Base-by-base conservation (phyloP, 2,329 filamentous ascomycete species). In the Thielaviopsis punctulata region DNA sequence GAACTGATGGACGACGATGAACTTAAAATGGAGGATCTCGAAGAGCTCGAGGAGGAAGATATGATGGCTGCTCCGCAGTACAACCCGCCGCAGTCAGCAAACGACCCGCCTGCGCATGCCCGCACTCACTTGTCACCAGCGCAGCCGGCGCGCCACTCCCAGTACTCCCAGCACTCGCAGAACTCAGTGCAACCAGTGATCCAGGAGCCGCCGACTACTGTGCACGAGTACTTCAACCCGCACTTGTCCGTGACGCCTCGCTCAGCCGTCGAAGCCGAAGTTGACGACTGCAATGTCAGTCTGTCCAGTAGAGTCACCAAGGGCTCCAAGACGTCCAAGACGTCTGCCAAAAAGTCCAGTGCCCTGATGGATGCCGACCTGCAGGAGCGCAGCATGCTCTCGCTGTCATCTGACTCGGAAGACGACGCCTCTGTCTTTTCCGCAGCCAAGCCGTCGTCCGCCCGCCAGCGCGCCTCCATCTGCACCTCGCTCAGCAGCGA, bases 331-430 rank as follows among this genome's bases (percentile, higher is more conserved):
- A 70, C 70, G 0, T 76, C 74, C 0, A 72, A 66, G 54, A 68
- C 66, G 15, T 75, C 73, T 0, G 62, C 62, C 4, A 54, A 54
- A n/a, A 60, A 57, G 48, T 65, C 66, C 9, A 76, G 73, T n/a
- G n/a, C n/a, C 57, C 62, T 76, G 15, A 61, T 69, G 6, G 70
- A 72, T 33, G 66, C 72, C 1, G 74, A 79, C 55, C 64, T 77
- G 5, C 67, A 74, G 43, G 68, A 74, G 49, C 75, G 68, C 54
- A 79, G 76, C 55, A 68, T 79, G 1, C 62, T 79, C 13, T 73
- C 75, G 1, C 66, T 79, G 1, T 77, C 75, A 1, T 77, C 75
- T 0, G 75, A 78, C 55, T 77, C 75, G 0, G 76, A 79, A 53
- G 73, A 73, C 4, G 70, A 71, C 24, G 68, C 64, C 23, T 60